Conservation (phyloP, 164 flowering plant genomes). For the Brasenia schreberi region DNA sequence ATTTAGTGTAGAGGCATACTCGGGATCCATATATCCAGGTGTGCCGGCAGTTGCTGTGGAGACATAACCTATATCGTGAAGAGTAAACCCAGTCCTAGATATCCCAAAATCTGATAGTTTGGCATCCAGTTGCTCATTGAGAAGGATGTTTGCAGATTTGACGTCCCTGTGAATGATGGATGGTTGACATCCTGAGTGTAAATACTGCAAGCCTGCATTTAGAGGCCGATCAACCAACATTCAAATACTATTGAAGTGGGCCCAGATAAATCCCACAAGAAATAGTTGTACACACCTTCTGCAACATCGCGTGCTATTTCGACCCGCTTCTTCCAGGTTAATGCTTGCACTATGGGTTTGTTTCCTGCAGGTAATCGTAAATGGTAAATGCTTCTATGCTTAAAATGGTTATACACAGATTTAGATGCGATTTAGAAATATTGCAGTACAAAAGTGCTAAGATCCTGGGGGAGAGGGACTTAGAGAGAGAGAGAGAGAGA, state of each 20-base stretch:
- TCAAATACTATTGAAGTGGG: not conserved
- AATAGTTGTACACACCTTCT: not conserved
- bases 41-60: constrained; percentile 90
- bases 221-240: not conserved
- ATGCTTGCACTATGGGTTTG: not conserved
- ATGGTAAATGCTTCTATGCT: too few relatives aligned
- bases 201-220: not conserved
- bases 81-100: constrained; percentile 65
- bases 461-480: too few relatives aligned
- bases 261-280: not conserved
- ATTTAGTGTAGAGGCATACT: constrained; percentile 20
- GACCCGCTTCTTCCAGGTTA: not conserved
- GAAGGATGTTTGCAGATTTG: constrained; percentile 89
- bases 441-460: too few relatives aligned
- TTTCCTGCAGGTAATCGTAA: not conserved
- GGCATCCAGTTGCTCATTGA: constrained; percentile 72
- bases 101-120: constrained; percentile 98
- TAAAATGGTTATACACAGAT: too few relatives aligned
- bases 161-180: constrained; percentile 92
- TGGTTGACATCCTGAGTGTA: constrained; percentile 21
- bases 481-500: too few relatives aligned
- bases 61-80: constrained; percentile 57
- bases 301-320: not conserved
- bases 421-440: too few relatives aligned
- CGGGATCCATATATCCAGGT: constrained; percentile 93